A percentile compares a stretch with the other conserved stretches of the same genome.
phyloP scores from a whole-genome alignment of 768 basidiomycete genomes.

The Epithele typhae region DNA sequence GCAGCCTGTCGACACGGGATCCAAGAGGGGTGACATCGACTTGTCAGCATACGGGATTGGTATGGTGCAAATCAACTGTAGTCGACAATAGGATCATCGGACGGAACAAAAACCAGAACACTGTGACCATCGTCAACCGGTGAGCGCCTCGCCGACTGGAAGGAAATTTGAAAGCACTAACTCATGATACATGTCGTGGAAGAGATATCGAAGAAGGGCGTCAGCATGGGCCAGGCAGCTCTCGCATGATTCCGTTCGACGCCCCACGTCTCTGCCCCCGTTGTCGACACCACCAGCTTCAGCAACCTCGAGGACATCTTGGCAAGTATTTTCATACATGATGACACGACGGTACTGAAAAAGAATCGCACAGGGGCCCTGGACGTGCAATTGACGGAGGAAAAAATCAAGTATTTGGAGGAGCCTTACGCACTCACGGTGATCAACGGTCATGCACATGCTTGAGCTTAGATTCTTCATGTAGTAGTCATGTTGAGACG shows the following conservation, averaged over 20 bases:
- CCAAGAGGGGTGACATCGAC: conserved; percentile 23
- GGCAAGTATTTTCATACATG: conserved; percentile 12
- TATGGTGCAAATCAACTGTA: too few species aligned
- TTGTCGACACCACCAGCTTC: conserved; percentile 36
- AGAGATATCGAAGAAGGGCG: conserved; percentile 34
- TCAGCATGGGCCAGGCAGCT: conserved; percentile 39
- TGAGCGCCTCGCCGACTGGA: neutral
- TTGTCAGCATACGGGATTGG: neutral
- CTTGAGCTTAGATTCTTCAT: too few species aligned
- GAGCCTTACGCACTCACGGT: conserved; percentile 44
- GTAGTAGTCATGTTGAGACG: too few species aligned
- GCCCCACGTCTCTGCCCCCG: conserved; percentile 32
- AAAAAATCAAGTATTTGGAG: conserved; percentile 52
- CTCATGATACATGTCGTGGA: conserved; percentile 13
- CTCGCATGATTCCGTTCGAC: conserved; percentile 33
- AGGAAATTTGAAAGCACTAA: conserved; percentile 18
- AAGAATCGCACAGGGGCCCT: conserved; percentile 10
- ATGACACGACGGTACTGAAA: neutral
- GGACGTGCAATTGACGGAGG: conserved; percentile 44
- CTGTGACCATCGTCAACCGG: conserved; percentile 16
- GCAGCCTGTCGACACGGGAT: conserved; percentile 20
- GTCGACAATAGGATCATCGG: neutral
- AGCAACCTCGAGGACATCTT: conserved; percentile 38
- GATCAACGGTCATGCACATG: conserved; percentile 48
- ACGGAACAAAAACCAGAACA: conserved; percentile 7